A percentile compares a stretch with the other conserved stretches of the same genome.
phyloP scores from a whole-genome alignment of 2,329 filamentous ascomycete genomes.

The Mycogone perniciosa region DNA sequence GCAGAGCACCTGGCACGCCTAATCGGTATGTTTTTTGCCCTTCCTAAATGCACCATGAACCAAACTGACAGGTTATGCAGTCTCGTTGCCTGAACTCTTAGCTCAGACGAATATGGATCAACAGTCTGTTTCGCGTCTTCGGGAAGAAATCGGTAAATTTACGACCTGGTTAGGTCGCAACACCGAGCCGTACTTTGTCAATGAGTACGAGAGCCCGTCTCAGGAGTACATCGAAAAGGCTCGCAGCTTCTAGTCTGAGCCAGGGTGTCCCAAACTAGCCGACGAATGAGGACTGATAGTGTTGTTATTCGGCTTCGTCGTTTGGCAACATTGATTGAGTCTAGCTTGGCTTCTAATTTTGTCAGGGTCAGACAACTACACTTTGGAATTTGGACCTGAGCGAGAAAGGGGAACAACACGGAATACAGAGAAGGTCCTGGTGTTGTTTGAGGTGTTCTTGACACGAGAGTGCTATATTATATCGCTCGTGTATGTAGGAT shows the following conservation, averaged over 20 bases:
- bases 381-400: too few relatives aligned
- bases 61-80: conserved; percentile 38
- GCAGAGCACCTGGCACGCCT: conserved; percentile 86
- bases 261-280: too few relatives aligned
- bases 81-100: conserved; percentile 84
- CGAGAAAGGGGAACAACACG: too few relatives aligned
- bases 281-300: too few relatives aligned
- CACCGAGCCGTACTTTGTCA: conserved; percentile 69
- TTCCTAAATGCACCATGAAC: background rate
- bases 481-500: background rate
- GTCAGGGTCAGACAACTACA: too few relatives aligned
- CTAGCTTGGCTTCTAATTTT: too few relatives aligned
- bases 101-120: conserved; percentile 98
- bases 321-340: too few relatives aligned
- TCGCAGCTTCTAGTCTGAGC: conserved; percentile 32
- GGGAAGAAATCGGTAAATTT: conserved; percentile 83
- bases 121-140: conserved; percentile 79
- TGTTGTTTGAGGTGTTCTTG: too few relatives aligned
- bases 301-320: too few relatives aligned
- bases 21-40: conserved; percentile 57
- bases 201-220: conserved; percentile 66
- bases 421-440: too few relatives aligned
- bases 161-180: conserved; percentile 78
- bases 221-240: conserved; percentile 68
- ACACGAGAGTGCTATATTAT: too few relatives aligned